Percentiles rank a stretch among this genome's conserved stretches.
Evolutionary conservation across 2,329 filamentous ascomycete genomes (phyloP).

Genomic region (Xylaria multiplex): DNA sequence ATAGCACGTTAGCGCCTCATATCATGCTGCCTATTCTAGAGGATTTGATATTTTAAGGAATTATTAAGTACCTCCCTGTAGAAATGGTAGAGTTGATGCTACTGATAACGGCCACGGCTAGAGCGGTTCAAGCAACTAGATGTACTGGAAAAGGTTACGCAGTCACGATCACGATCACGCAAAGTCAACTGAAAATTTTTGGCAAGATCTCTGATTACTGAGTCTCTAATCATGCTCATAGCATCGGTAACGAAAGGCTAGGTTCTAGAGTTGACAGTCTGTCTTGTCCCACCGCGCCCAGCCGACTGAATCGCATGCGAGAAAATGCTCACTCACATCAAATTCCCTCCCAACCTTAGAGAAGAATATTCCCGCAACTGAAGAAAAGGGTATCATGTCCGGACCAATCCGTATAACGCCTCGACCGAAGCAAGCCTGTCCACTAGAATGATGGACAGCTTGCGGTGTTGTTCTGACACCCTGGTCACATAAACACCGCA

Average conservation of each 20-base stretch:
- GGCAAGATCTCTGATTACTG: conserved; percentile 40
- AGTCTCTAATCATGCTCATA: conserved; percentile 40
- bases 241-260: conserved; percentile 45
- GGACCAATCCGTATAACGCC: conserved; percentile 49
- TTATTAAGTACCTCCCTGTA: background rate
- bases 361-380: conserved; percentile 34
- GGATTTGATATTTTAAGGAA: background rate
- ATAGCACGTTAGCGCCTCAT: background rate
- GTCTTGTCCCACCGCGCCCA: conserved; percentile 37
- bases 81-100: background rate
- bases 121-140: background rate
- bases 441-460: conserved; percentile 41
- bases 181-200: conserved; percentile 8
- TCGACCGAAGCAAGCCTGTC: conserved; percentile 45
- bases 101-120: background rate
- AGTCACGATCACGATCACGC: conserved; percentile 11
- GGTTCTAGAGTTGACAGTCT: conserved; percentile 39
- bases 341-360: conserved; percentile 30
- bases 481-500: conserved; percentile 25
- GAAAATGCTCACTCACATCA: conserved; percentile 13
- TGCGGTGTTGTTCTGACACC: conserved; percentile 39
- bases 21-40: background rate
- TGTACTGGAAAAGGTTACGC: background rate
- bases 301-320: conserved; percentile 30
- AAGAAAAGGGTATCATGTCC: conserved; percentile 51